These are phyloP conservation scores for Euclidium syriacum DNA, from an alignment of 345 rosid genomes.

Conservation along the genomic window DNA sequence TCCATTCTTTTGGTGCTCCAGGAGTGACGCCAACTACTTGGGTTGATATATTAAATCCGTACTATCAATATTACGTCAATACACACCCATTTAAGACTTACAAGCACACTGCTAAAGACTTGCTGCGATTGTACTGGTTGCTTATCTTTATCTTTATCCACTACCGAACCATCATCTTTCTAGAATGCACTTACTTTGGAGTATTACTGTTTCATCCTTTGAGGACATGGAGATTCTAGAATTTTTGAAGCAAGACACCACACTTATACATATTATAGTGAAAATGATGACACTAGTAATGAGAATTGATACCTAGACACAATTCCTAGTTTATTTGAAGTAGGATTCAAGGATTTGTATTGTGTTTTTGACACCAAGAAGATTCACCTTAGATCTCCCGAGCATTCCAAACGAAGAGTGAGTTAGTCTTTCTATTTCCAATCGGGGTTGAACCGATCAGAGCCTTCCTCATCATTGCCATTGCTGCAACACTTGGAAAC, in stretches of 20 bases:
- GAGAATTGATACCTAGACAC: background rate
- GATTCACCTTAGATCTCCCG: background rate
- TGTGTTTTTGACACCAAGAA: background rate
- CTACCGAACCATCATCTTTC: no score
- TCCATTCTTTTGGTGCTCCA: no score
- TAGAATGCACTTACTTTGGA: background rate
- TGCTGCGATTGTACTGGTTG: no score
- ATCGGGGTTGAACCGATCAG: slow-evolving; percentile 42
- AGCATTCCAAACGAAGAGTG: slow-evolving; percentile 51
- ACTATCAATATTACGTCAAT: no score
- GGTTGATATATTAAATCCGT: no score
- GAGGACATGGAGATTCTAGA: slow-evolving; percentile 1
- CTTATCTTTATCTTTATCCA: no score
- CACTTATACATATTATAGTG: background rate
- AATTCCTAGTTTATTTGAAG: background rate
- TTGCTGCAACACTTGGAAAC: slow-evolving; percentile 80
- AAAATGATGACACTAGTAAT: background rate
- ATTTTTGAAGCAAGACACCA: background rate
- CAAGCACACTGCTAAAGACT: no score
- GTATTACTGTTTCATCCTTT: background rate
- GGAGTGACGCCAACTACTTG: no score
- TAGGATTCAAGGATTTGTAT: background rate
- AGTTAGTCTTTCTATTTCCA: slow-evolving; percentile 39
- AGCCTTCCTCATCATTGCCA: slow-evolving; percentile 86
- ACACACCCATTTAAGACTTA: no score